A percentile compares a stretch with the other conserved stretches of the same genome.
Conservation (phyloP, 148 eudicot genomes). For the Cornus kousa region DNA sequence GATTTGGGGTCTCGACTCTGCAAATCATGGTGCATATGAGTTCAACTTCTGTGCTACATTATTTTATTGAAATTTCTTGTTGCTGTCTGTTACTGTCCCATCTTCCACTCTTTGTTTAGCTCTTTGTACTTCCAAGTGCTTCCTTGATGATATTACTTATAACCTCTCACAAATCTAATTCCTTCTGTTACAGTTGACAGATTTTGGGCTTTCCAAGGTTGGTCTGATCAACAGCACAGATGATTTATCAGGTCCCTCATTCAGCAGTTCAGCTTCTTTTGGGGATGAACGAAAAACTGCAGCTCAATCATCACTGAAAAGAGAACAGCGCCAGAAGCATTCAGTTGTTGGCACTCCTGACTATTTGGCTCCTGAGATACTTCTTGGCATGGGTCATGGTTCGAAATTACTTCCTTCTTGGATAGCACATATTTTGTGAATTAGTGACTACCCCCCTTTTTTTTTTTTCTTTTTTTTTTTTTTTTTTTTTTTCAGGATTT, state of each 20-base stretch:
- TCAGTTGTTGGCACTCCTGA: constrained; percentile 97
- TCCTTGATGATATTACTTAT: constrained; percentile 4
- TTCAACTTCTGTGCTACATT: background rate
- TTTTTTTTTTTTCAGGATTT: background rate
- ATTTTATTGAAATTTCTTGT: background rate
- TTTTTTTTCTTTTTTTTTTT: background rate
- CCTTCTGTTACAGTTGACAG: constrained; percentile 80
- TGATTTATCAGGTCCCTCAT: constrained; percentile 84
- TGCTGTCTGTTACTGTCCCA: background rate
- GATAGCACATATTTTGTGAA: constrained; percentile 1
- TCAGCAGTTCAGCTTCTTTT: constrained; percentile 49
- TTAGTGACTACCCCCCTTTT: background rate
- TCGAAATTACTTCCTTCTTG: constrained; percentile 16
- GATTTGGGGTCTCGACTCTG: background rate
- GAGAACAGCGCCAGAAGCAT: constrained; percentile 67
- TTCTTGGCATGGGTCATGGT: constrained; percentile 99
- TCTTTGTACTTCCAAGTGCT: background rate
- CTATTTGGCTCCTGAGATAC: constrained; percentile 99
- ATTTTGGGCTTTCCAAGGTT: constrained; percentile 97
- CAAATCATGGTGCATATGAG: background rate
- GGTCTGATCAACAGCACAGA: constrained; percentile 97
- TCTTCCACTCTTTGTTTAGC: background rate
- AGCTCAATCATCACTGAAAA: constrained; percentile 28
- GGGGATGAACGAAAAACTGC: constrained; percentile 47
- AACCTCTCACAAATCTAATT: constrained; percentile 43